Percentiles rank a stretch among this genome's conserved stretches.
Evolutionary conservation across 306 rosid species (phyloP).

Genomic region (Inga laurina): DNA sequence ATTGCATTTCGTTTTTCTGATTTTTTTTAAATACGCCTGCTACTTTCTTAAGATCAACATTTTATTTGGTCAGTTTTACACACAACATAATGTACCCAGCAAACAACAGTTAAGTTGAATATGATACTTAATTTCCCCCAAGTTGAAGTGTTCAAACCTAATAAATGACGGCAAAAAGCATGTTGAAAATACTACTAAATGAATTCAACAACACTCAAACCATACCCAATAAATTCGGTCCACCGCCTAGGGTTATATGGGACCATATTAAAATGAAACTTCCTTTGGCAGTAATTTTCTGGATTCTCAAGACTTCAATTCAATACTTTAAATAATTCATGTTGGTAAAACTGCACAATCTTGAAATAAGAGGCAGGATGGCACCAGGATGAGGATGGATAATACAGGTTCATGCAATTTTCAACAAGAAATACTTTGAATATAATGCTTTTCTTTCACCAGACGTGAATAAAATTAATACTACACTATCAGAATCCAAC

Average conservation of each 20-base stretch:
- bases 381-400: background rate
- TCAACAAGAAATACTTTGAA: background rate
- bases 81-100: too few relatives aligned
- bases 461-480: conserved; percentile 7
- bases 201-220: background rate
- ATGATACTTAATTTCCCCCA: too few relatives aligned
- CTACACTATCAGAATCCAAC: conserved; percentile 29
- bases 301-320: background rate
- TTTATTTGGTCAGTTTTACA: background rate
- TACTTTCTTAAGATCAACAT: background rate
- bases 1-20: too few relatives aligned
- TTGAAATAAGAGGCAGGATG: background rate
- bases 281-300: background rate
- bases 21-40: too few relatives aligned
- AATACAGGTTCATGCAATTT: background rate
- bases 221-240: background rate
- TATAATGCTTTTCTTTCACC: background rate
- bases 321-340: background rate
- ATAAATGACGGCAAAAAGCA: background rate
- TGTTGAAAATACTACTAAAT: background rate
- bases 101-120: background rate
- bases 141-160: too few relatives aligned
- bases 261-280: background rate
- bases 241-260: background rate
- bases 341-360: background rate